Percentiles rank a stretch among this genome's conserved stretches.
These are phyloP conservation scores for Eucalyptus tenuipes DNA, from an alignment of 345 rosid genomes.

Conservation along the genomic window DNA sequence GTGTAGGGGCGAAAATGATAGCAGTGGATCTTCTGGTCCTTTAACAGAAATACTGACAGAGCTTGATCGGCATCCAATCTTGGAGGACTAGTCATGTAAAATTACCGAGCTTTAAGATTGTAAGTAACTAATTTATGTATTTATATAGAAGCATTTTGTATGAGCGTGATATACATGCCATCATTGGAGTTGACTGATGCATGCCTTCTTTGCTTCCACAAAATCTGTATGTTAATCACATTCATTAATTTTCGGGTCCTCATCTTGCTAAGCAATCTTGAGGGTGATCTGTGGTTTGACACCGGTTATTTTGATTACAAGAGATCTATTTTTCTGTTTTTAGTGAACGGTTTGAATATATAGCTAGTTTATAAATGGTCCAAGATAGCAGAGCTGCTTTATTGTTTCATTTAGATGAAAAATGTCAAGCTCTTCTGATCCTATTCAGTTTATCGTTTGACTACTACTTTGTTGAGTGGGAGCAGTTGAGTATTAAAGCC, in stretches of 20 bases:
- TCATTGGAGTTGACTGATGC: background rate
- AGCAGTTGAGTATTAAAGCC: background rate
- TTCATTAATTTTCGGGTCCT: background rate
- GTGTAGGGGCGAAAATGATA: constrained; percentile 36
- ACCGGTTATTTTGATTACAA: background rate
- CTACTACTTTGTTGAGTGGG: background rate
- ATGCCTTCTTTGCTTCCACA: background rate
- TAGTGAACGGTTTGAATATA: background rate
- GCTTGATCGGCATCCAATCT: constrained; percentile 27
- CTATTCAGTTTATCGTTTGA: background rate
- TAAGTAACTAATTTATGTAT: background rate
- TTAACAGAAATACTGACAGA: constrained; percentile 27
- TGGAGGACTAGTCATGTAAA: constrained; percentile 21
- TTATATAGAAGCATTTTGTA: background rate
- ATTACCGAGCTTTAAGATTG: background rate
- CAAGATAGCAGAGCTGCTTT: background rate
- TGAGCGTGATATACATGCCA: background rate
- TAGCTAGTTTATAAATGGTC: background rate
- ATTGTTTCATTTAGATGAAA: background rate
- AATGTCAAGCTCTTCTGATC: background rate
- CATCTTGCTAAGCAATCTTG: background rate
- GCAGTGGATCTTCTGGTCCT: constrained; percentile 14
- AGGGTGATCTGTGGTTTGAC: background rate
- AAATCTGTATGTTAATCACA: background rate
- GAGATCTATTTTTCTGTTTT: background rate